phyloP scores from a whole-genome alignment of 2,329 filamentous ascomycete species.

The Hymenoscyphus fraxineus region DNA sequence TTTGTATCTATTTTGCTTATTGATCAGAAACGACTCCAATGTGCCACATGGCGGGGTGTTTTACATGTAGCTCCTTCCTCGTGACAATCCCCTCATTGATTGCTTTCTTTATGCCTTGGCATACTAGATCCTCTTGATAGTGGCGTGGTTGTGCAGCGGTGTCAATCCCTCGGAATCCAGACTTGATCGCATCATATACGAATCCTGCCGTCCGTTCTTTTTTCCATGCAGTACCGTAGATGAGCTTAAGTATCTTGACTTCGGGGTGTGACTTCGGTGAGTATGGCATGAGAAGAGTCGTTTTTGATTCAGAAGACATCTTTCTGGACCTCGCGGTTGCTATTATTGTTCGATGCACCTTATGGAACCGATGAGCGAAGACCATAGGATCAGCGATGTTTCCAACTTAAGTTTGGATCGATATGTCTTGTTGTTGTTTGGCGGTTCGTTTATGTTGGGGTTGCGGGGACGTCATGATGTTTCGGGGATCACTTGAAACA shows the following conservation, averaged over 20 bases:
- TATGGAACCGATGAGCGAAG: background rate
- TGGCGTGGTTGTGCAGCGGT: slow-evolving; percentile 76
- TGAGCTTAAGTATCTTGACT: slow-evolving; percentile 46
- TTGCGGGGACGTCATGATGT: too few relatives aligned
- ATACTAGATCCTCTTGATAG: slow-evolving; percentile 71
- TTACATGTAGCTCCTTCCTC: slow-evolving; percentile 60
- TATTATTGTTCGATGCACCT: background rate
- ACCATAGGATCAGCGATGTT: background rate
- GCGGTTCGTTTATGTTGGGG: too few relatives aligned
- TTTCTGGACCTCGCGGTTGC: background rate
- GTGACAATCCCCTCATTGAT: slow-evolving; percentile 55
- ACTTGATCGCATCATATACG: slow-evolving; percentile 63
- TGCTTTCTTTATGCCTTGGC: slow-evolving; percentile 60
- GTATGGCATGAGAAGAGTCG: slow-evolving; percentile 3
- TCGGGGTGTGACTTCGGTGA: slow-evolving; percentile 9
- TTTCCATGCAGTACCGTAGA: slow-evolving; percentile 90
- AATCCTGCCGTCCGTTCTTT: slow-evolving; percentile 62
- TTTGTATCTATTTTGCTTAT: slow-evolving; percentile 58
- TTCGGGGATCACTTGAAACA: too few relatives aligned
- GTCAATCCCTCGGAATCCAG: slow-evolving; percentile 71
- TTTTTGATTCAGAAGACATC: background rate
- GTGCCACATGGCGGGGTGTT: slow-evolving; percentile 24
- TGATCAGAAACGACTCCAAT: background rate
- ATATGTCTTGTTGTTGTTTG: background rate
- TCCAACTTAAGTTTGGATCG: background rate